These are phyloP conservation scores for Ganoderma meredithae DNA, from an alignment of 1,284 basidiomycete genomes.

Conservation along the genomic window DNA sequence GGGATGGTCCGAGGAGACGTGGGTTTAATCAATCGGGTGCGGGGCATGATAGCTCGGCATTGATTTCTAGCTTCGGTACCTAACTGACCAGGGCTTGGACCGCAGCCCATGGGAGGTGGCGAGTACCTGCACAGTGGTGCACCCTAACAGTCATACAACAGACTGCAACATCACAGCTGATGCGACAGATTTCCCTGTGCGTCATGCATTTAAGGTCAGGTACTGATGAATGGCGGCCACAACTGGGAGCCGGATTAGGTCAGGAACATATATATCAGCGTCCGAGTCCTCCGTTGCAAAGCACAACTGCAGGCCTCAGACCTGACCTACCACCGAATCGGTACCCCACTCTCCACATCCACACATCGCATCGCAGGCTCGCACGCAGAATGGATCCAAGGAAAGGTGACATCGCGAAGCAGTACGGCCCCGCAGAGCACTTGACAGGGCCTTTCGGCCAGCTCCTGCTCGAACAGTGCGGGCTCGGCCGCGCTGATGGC, in stretches of 20 bases:
- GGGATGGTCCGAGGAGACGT: too few species aligned
- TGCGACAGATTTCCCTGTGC: too few species aligned
- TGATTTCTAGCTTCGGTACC: too few species aligned
- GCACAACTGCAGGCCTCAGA: not conserved
- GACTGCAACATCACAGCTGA: too few species aligned
- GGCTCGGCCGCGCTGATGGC: conserved; percentile 17
- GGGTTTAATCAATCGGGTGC: too few species aligned
- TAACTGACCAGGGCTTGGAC: too few species aligned
- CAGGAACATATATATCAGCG: not conserved
- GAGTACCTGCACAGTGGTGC: too few species aligned
- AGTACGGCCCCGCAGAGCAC: conserved; percentile 9
- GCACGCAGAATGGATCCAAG: not conserved
- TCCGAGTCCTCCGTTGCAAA: not conserved
- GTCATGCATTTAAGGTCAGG: too few species aligned
- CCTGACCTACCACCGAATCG: not conserved
- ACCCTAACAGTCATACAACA: too few species aligned
- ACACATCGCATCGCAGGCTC: not conserved
- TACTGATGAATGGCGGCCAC: not conserved
- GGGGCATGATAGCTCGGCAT: too few species aligned
- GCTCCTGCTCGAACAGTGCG: conserved; percentile 15
- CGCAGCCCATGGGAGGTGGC: too few species aligned
- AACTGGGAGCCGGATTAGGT: not conserved
- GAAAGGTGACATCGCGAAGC: conserved; percentile 9
- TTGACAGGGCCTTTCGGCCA: conserved; percentile 18
- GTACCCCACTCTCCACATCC: not conserved